phyloP scores from a whole-genome alignment of 176 grass and related monocot species.

The Aegilops bicornis region DNA sequence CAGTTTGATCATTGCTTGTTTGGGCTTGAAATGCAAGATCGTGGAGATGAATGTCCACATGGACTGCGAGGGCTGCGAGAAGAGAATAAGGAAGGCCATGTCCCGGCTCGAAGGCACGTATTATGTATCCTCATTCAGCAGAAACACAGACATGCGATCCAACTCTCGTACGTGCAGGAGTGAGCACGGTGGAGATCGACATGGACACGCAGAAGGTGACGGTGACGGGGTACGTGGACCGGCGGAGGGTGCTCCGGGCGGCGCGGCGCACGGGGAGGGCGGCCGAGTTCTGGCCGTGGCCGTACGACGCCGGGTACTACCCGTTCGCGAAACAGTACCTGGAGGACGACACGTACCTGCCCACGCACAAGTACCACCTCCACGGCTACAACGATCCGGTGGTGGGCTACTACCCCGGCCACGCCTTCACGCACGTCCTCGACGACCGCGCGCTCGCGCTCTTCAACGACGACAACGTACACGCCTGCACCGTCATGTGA shows the following conservation, averaged over 20 bases:
- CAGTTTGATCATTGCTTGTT: neutral
- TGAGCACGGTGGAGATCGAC: constrained; percentile 73
- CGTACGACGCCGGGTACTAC: constrained; percentile 76
- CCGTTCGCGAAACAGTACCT: constrained; percentile 79
- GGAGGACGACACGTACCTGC: constrained; percentile 59
- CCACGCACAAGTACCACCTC: constrained; percentile 67
- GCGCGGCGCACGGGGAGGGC: constrained; percentile 69
- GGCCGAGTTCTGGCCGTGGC: constrained; percentile 86
- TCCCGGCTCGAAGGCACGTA: constrained; percentile 59
- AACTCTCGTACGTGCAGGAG: constrained; percentile 25
- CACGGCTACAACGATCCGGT: constrained; percentile 69
- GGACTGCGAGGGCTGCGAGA: constrained; percentile 90
- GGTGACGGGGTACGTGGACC: constrained; percentile 72
- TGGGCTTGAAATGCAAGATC: constrained; percentile 33
- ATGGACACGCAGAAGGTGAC: constrained; percentile 87
- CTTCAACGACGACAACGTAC: constrained; percentile 84
- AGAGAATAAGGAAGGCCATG: constrained; percentile 64
- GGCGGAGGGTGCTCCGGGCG: constrained; percentile 63
- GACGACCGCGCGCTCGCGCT: constrained; percentile 62
- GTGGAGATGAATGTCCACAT: constrained; percentile 92
- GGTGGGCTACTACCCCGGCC: constrained; percentile 64
- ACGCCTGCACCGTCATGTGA: constrained; percentile 82
- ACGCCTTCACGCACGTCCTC: constrained; percentile 64
- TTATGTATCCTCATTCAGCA: no score
- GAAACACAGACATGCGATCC: no score